Conservation (phyloP, 768 basidiomycete genomes). For the Leccinum boreale region DNA sequence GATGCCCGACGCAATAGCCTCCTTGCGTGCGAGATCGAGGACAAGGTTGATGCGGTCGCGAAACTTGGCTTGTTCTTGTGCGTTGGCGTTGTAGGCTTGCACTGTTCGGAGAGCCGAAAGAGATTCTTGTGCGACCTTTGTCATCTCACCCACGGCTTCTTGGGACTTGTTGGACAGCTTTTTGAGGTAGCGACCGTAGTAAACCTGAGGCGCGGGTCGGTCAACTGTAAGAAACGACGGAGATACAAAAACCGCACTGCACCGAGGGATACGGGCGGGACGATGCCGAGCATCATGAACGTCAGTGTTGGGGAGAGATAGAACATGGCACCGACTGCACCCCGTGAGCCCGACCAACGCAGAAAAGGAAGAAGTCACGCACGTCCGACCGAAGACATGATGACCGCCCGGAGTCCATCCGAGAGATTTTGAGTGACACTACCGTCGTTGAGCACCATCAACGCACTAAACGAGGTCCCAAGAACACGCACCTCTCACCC, state of each 20-base stretch:
- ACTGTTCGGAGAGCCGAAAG: conserved; percentile 84
- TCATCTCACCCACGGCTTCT: conserved; percentile 95
- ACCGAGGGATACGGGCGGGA: conserved; percentile 83
- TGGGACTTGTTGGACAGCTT: conserved; percentile 89
- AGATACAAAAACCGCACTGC: conserved; percentile 43
- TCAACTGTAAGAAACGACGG: not conserved
- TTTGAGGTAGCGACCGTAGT: conserved; percentile 94
- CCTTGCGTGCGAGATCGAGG: conserved; percentile 73
- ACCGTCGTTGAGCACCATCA: not conserved
- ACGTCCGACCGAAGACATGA: conserved; percentile 95
- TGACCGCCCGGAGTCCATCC: conserved; percentile 76
- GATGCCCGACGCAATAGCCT: conserved; percentile 86
- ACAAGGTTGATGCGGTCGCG: conserved; percentile 61
- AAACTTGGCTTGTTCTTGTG: conserved; percentile 77
- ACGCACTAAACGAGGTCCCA: not conserved
- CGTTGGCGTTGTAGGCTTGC: conserved; percentile 85
- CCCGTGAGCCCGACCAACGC: not conserved
- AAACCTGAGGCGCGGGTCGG: conserved; percentile 53
- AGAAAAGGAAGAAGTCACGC: conserved; percentile 30
- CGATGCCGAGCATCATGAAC: conserved; percentile 86
- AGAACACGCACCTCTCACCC: conserved; percentile 69
- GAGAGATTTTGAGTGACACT: conserved; percentile 76
- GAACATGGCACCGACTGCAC: not conserved
- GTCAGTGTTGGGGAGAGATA: conserved; percentile 72
- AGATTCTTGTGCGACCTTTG: conserved; percentile 84